Evolutionary conservation across 352 stramenopile genomes (phyloP).

Genomic region (Pythium insidiosum): DNA sequence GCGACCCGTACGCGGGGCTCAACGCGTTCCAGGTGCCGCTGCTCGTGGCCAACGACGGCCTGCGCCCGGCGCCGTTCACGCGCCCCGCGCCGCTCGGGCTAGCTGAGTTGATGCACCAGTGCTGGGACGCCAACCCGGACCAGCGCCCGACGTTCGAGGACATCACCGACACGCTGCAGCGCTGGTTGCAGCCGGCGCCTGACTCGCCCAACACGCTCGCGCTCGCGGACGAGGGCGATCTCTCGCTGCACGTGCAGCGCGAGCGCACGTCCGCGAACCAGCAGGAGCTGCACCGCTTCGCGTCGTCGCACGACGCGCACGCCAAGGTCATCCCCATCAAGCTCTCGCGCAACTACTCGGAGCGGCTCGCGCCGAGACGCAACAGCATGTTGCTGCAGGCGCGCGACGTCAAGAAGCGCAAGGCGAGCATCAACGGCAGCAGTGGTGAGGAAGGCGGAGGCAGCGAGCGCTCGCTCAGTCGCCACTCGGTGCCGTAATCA

Average conservation of each 20-base stretch:
- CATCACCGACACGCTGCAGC: slow-evolving; percentile 47
- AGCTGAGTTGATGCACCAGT: slow-evolving; percentile 67
- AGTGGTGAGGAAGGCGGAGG: too few relatives aligned
- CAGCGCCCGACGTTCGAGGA: slow-evolving; percentile 56
- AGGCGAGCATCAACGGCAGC: background rate
- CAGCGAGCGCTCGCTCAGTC: slow-evolving; percentile 15
- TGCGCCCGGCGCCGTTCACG: slow-evolving; percentile 39
- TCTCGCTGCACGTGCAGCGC: slow-evolving; percentile 46
- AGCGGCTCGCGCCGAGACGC: background rate
- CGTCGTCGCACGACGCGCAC: slow-evolving; percentile 48
- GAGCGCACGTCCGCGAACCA: slow-evolving; percentile 34
- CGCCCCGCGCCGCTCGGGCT: slow-evolving; percentile 44
- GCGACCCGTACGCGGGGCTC: slow-evolving; percentile 59
- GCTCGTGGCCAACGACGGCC: slow-evolving; percentile 57
- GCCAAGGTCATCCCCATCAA: slow-evolving; percentile 56
- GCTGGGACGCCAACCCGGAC: slow-evolving; percentile 62
- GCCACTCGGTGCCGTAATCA: slow-evolving; percentile 7
- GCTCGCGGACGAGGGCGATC: slow-evolving; percentile 20
- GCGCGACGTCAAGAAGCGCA: background rate
- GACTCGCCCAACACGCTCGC: background rate
- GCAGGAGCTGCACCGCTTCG: slow-evolving; percentile 47
- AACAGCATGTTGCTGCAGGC: background rate
- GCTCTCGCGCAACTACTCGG: slow-evolving; percentile 24
- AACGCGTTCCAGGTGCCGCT: slow-evolving; percentile 76
- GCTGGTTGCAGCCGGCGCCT: slow-evolving; percentile 27